Evolutionary conservation across 305 asterid genomes (phyloP).

Genomic region (Fraxinus angustifolia): DNA sequence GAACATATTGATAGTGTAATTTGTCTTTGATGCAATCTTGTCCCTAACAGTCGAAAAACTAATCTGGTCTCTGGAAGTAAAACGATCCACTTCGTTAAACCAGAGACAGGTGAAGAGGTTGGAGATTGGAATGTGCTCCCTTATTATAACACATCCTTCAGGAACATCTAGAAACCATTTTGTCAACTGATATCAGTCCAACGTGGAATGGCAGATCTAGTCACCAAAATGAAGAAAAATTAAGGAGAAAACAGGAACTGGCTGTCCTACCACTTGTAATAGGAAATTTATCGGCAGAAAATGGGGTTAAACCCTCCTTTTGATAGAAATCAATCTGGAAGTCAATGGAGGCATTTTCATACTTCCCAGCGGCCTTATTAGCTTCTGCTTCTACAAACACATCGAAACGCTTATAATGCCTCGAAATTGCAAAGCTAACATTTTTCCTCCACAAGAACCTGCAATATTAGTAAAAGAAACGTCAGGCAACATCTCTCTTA

Average conservation of each 20-base stretch:
- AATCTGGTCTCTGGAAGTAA: slow-evolving; percentile 84
- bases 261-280: slow-evolving; percentile 64
- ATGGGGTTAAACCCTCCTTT: slow-evolving; percentile 69
- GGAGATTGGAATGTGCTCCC: slow-evolving; percentile 74
- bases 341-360: slow-evolving; percentile 70
- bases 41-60: slow-evolving; percentile 89
- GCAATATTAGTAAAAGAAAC: slow-evolving; percentile 3
- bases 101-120: slow-evolving; percentile 84
- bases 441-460: slow-evolving; percentile 88
- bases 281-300: slow-evolving; percentile 62
- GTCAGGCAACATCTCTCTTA: background rate
- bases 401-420: slow-evolving; percentile 79
- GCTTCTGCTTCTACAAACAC: slow-evolving; percentile 87
- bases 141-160: slow-evolving; percentile 82
- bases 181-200: background rate
- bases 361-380: slow-evolving; percentile 76
- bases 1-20: slow-evolving; percentile 77
- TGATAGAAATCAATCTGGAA: slow-evolving; percentile 73
- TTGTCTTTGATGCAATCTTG: slow-evolving; percentile 62
- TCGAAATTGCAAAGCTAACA: slow-evolving; percentile 79
- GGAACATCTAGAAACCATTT: slow-evolving; percentile 66
- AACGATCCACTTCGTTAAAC: slow-evolving; percentile 88
- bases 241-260: background rate
- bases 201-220: background rate
- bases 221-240: background rate